Percentiles rank a stretch among this genome's conserved stretches.
Evolutionary conservation across 2,329 filamentous ascomycete species (phyloP).

Genomic region (Penicillium sp.): DNA sequence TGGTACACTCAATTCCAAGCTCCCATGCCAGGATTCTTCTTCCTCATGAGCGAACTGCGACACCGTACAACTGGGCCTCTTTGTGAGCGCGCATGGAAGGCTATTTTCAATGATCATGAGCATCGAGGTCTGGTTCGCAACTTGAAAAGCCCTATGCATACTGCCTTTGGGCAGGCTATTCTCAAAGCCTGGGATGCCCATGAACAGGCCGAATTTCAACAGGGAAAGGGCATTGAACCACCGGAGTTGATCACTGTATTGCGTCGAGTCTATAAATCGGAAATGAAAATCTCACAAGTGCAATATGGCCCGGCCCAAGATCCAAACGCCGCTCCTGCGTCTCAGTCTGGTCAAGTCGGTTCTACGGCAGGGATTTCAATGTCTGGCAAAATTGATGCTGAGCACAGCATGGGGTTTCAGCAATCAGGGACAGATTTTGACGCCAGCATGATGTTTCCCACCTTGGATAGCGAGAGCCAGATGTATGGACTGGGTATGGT

Average conservation of each 20-base stretch:
- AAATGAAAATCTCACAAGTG: neutral
- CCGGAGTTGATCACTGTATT: slow-evolving; percentile 4
- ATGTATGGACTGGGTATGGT: neutral
- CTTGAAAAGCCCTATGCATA: slow-evolving; percentile 57
- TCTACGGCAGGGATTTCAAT: neutral
- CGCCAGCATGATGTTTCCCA: neutral
- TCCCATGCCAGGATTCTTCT: slow-evolving; percentile 63
- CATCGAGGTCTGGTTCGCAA: slow-evolving; percentile 52
- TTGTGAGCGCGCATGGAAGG: slow-evolving; percentile 60
- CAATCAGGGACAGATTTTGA: neutral
- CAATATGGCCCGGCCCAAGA: neutral
- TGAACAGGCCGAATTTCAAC: slow-evolving; percentile 49
- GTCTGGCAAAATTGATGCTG: neutral
- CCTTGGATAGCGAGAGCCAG: neutral
- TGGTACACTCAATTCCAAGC: slow-evolving; percentile 64
- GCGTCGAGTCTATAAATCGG: neutral
- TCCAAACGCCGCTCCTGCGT: neutral
- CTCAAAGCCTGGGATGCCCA: slow-evolving; percentile 64
- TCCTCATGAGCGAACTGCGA: slow-evolving; percentile 58
- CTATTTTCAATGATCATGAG: slow-evolving; percentile 58
- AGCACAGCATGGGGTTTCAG: neutral
- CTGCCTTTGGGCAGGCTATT: slow-evolving; percentile 59
- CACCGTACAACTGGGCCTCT: slow-evolving; percentile 55
- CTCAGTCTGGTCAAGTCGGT: neutral
- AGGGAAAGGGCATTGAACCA: slow-evolving; percentile 37